Conservation (phyloP, 768 basidiomycete species). For the Tylopilus rubrobrunneus region DNA sequence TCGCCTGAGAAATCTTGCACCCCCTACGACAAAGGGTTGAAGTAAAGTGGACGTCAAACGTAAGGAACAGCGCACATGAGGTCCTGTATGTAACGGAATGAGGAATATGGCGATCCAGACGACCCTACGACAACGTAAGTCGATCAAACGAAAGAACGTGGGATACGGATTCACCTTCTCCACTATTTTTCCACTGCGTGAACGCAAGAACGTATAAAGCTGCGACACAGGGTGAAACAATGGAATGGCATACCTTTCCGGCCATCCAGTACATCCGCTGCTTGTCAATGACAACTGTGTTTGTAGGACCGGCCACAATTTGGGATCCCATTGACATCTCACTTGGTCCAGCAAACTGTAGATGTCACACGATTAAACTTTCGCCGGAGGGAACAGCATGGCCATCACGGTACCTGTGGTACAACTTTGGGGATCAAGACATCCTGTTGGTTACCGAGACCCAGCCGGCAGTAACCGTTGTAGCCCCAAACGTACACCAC, state of each 20-base stretch:
- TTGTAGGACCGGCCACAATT: constrained; percentile 78
- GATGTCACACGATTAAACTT: not conserved
- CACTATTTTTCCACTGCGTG: constrained; percentile 87
- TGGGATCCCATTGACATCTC: constrained; percentile 54
- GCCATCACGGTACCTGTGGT: constrained; percentile 53
- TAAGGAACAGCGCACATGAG: constrained; percentile 54
- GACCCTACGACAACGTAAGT: constrained; percentile 58
- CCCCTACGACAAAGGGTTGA: constrained; percentile 43
- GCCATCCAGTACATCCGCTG: constrained; percentile 88
- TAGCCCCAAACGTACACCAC: constrained; percentile 84
- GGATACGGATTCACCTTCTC: constrained; percentile 58
- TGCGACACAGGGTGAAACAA: not conserved
- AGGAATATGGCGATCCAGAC: constrained; percentile 83
- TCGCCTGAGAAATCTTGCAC: constrained; percentile 67
- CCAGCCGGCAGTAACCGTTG: constrained; percentile 88
- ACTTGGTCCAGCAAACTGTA: constrained; percentile 72
- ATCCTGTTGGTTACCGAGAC: constrained; percentile 83
- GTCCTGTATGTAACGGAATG: constrained; percentile 83
- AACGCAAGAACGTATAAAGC: constrained; percentile 12
- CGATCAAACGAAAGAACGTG: not conserved
- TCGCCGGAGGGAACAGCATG: not conserved
- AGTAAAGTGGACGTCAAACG: not conserved
- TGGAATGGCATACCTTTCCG: constrained; percentile 52
- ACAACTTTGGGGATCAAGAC: constrained; percentile 76
- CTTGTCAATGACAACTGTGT: constrained; percentile 78